A percentile compares a stretch with the other conserved stretches of the same genome.
These are phyloP conservation scores for Dalbergia oliveri DNA, from an alignment of 306 rosid genomes.

Conservation along the genomic window DNA sequence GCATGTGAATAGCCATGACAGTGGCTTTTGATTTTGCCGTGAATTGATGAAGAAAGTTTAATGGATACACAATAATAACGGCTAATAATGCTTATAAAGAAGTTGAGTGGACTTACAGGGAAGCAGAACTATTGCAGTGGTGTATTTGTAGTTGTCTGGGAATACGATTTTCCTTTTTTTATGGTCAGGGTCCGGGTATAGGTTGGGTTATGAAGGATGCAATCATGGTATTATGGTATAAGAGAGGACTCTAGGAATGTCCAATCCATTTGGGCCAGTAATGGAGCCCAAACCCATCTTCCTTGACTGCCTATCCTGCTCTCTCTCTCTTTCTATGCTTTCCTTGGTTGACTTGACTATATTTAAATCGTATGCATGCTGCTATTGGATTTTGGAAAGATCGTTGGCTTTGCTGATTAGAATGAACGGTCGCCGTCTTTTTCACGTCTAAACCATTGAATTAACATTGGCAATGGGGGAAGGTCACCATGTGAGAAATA, in stretches of 20 bases:
- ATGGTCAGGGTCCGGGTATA: no score
- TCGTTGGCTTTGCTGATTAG: no score
- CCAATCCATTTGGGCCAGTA: neutral
- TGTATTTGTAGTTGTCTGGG: neutral
- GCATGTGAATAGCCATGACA: neutral
- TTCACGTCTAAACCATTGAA: neutral
- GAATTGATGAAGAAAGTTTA: neutral
- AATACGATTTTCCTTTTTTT: no score
- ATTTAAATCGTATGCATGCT: neutral
- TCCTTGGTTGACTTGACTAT: neutral
- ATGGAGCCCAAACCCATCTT: constrained; percentile 12
- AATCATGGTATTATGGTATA: neutral
- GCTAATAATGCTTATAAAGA: neutral
- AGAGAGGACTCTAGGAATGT: neutral
- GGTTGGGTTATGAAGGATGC: constrained; percentile 2
- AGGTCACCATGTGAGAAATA: no score
- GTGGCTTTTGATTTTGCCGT: neutral
- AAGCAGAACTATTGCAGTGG: neutral
- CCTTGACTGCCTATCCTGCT: neutral
- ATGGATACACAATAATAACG: neutral
- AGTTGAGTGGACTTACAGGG: neutral
- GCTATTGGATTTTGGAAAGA: no score
- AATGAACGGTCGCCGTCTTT: neutral
- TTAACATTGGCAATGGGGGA: neutral
- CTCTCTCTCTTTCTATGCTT: neutral